A percentile compares a stretch with the other conserved stretches of the same genome.
Conservation (phyloP, 2,329 filamentous ascomycete species). For the Decorospora gaudefroyi region DNA sequence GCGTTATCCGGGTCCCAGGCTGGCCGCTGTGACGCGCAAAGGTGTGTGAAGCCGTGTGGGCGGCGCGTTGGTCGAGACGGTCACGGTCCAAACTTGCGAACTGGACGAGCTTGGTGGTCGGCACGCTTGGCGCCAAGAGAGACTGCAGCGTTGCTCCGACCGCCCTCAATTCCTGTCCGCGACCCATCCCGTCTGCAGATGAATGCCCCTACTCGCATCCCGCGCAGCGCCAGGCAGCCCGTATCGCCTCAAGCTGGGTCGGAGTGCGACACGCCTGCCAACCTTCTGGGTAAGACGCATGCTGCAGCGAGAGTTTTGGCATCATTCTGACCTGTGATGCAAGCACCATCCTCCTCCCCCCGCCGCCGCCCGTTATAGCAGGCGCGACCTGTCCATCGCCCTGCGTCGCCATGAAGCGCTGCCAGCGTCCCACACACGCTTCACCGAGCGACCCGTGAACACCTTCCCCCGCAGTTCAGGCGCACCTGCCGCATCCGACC, state of each 20-base stretch:
- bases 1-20: neutral
- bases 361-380: neutral
- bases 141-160: conserved; percentile 17
- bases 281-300: conserved; percentile 17
- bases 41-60: conserved; percentile 12
- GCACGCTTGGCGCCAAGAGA: conserved; percentile 26
- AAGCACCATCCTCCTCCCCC: conserved; percentile 1
- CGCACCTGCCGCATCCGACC: neutral
- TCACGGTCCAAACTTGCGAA: conserved; percentile 24
- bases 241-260: conserved; percentile 28
- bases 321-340: conserved; percentile 1
- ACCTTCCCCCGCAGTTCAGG: neutral
- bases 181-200: conserved; percentile 25
- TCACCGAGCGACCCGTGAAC: neutral
- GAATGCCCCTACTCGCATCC: conserved; percentile 44
- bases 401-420: conserved; percentile 9
- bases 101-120: too few species aligned
- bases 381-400: neutral
- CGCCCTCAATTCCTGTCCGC: too few species aligned
- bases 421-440: neutral
- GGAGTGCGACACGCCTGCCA: conserved; percentile 20
- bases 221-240: conserved; percentile 43
- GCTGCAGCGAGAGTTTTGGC: conserved; percentile 1
- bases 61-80: too few species aligned
- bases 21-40: conserved; percentile 18